Percentiles rank a stretch among this genome's conserved stretches.
phyloP scores from a whole-genome alignment of 2,329 filamentous ascomycete species.

The Bertia moriformis region DNA sequence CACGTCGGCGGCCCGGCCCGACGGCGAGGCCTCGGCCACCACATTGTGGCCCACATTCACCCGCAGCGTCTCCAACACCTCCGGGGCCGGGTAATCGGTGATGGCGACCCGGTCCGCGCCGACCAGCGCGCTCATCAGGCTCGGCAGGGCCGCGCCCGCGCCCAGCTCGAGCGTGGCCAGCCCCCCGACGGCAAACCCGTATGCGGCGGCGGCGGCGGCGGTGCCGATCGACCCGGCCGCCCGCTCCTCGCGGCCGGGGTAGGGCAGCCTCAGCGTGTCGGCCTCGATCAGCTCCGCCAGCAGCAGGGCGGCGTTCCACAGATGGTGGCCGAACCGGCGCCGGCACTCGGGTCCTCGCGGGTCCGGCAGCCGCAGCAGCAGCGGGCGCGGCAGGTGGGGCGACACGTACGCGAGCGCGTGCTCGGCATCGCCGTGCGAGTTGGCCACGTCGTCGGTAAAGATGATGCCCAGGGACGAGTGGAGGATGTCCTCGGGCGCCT shows the following conservation, averaged over 20 bases:
- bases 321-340: constrained; percentile 53
- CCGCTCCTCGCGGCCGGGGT: constrained; percentile 2
- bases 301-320: constrained; percentile 54
- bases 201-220: constrained; percentile 4
- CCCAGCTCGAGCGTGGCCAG: constrained; percentile 49
- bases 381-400: constrained; percentile 27
- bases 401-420: constrained; percentile 44
- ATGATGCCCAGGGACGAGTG: constrained; percentile 42
- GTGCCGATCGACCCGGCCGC: constrained; percentile 2
- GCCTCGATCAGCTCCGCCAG: constrained; percentile 40
- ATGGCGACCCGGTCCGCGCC: constrained; percentile 36
- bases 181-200: constrained; percentile 30
- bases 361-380: constrained; percentile 29
- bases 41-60: constrained; percentile 42
- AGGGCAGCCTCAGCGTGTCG: constrained; percentile 18
- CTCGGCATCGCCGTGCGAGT: constrained; percentile 49
- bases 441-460: constrained; percentile 53
- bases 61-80: constrained; percentile 41
- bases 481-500: constrained; percentile 52
- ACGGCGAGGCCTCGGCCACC: constrained; percentile 14
- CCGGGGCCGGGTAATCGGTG: constrained; percentile 53
- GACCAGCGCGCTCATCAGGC: constrained; percentile 29
- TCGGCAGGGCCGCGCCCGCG: constrained; percentile 44
- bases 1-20: constrained; percentile 13
- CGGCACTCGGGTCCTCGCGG: constrained; percentile 36